A percentile compares a stretch with the other conserved stretches of the same genome.
Conservation (phyloP, 257 asterid species). For the Plantago major region DNA sequence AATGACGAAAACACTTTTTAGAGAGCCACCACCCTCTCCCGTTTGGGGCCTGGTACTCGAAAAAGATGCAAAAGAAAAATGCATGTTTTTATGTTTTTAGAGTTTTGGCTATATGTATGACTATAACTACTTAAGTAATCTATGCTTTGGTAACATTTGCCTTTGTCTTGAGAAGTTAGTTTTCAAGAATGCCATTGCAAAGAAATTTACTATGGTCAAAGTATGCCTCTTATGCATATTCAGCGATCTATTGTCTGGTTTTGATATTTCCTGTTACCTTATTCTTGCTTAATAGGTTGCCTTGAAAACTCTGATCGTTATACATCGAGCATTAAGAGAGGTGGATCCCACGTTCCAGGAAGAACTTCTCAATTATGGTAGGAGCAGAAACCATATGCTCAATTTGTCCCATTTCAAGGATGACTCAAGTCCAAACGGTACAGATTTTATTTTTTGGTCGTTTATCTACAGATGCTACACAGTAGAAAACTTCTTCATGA, state of each 20-base stretch:
- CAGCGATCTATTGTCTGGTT: conserved; percentile 2
- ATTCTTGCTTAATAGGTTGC: conserved; percentile 60
- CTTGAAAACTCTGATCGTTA: conserved; percentile 80
- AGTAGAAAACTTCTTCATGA: conserved; percentile 11
- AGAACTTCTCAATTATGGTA: conserved; percentile 77
- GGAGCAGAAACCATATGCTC: conserved; percentile 82
- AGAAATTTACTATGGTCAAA: neutral
- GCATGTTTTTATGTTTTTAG: too few species aligned
- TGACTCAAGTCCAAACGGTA: conserved; percentile 95
- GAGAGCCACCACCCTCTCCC: too few species aligned
- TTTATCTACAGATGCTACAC: conserved; percentile 5
- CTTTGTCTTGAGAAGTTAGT: too few species aligned
- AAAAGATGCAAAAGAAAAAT: too few species aligned
- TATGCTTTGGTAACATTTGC: too few species aligned
- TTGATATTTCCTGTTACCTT: conserved; percentile 10
- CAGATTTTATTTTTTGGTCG: conserved; percentile 8
- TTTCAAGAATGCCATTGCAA: neutral
- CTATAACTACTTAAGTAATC: too few species aligned
- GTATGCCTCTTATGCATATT: neutral
- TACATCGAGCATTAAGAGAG: conserved; percentile 96
- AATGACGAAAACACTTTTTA: too few species aligned
- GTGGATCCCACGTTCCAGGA: conserved; percentile 98
- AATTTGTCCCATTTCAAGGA: conserved; percentile 93
- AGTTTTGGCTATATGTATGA: too few species aligned
- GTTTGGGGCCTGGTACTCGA: too few species aligned